Conservation (phyloP, 2,329 filamentous ascomycete genomes). For the Aspergillus amoenus region DNA sequence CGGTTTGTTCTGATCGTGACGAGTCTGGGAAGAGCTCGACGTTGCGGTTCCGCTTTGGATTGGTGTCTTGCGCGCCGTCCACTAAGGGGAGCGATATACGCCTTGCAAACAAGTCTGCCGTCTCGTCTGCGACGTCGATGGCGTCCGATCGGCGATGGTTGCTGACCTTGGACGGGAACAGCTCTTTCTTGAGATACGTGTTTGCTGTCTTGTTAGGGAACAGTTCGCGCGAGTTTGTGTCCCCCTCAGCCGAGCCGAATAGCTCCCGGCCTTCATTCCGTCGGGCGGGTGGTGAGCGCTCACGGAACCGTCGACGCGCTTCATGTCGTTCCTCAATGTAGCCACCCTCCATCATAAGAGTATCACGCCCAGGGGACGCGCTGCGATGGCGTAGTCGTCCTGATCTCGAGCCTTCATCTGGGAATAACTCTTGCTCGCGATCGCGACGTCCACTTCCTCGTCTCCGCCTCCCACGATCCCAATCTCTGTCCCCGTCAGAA, state of each 20-base stretch:
- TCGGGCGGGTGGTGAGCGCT: conserved; percentile 41
- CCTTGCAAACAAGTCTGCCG: conserved; percentile 52
- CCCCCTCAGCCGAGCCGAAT: conserved; percentile 44
- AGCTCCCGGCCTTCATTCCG: conserved; percentile 55
- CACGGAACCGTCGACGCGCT: conserved; percentile 41
- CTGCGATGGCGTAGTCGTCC: conserved; percentile 59
- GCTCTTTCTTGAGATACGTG: conserved; percentile 54
- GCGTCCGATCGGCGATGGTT: conserved; percentile 51
- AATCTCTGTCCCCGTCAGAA: conserved; percentile 28
- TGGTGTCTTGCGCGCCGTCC: conserved; percentile 42
- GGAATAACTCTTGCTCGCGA: conserved; percentile 37
- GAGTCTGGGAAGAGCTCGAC: conserved; percentile 48
- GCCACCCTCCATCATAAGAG: conserved; percentile 44
- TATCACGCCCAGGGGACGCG: conserved; percentile 58
- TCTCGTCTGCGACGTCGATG: conserved; percentile 56
- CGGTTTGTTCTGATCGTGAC: conserved; percentile 21
- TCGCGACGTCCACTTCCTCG: conserved; percentile 21
- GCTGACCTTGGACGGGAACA: conserved; percentile 55
- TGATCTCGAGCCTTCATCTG: conserved; percentile 30
- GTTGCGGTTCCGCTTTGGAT: conserved; percentile 27
- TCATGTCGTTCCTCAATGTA: conserved; percentile 37
- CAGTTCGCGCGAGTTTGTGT: conserved; percentile 46
- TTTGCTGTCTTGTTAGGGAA: conserved; percentile 44
- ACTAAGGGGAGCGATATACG: conserved; percentile 52
- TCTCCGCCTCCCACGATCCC: conserved; percentile 24